Evolutionary conservation across 768 basidiomycete genomes (phyloP).

Genomic region (Auricularia auricula-judae): DNA sequence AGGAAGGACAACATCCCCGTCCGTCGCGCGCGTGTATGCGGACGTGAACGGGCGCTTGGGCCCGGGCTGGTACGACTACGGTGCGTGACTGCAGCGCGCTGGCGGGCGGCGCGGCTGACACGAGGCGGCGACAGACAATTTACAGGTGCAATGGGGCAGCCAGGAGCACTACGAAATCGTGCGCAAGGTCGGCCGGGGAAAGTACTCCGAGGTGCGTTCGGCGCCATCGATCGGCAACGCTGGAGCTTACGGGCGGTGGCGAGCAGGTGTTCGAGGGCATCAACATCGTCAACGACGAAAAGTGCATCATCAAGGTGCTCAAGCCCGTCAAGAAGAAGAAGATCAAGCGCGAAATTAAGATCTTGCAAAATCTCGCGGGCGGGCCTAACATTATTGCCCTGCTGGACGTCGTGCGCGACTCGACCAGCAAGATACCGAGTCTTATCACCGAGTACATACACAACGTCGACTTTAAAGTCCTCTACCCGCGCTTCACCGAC

Average conservation of each 20-base stretch:
- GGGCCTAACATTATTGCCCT: conserved; percentile 91
- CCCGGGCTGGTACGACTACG: conserved; percentile 92
- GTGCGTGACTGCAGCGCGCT: conserved; percentile 31
- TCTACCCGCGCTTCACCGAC: conserved; percentile 94
- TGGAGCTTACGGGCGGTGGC: neutral
- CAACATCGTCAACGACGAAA: conserved; percentile 81
- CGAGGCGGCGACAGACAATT: conserved; percentile 53
- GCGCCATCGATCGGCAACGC: conserved; percentile 6
- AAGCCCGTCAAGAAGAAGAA: conserved; percentile 99
- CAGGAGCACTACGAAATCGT: conserved; percentile 99
- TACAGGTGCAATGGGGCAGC: conserved; percentile 94
- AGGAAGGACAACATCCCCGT: conserved; percentile 42
- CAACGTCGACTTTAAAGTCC: conserved; percentile 93
- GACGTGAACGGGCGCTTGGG: conserved; percentile 84
- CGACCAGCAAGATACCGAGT: conserved; percentile 91
- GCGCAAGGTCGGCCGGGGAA: conserved; percentile 88
- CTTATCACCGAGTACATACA: conserved; percentile 96
- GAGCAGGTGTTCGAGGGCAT: conserved; percentile 84
- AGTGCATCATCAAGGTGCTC: conserved; percentile 96
- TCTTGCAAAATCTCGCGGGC: conserved; percentile 90
- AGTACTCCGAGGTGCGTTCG: conserved; percentile 76
- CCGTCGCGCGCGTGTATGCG: conserved; percentile 76
- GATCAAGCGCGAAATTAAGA: conserved; percentile 98
- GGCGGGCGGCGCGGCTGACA: conserved; percentile 4
- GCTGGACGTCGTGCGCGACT: conserved; percentile 92